Evolutionary conservation across 164 flowering plant species (phyloP), one percentile per base, ranked within the genome.

Genomic region (Dillenia suffruticosa): DNA sequence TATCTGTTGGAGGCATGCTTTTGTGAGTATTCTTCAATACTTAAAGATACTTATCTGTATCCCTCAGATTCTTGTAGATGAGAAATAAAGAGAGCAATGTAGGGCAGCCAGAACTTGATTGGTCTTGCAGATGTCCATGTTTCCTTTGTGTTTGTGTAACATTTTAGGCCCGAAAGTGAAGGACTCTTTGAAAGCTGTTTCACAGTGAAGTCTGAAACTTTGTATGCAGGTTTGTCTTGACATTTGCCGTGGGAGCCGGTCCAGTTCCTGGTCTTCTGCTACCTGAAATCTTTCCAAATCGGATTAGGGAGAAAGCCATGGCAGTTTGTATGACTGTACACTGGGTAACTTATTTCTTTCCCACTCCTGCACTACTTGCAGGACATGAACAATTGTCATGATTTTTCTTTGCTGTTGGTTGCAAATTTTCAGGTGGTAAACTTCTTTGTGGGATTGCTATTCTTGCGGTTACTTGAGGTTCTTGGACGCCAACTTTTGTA

Each of bases 231-330:
- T 88, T 87, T 81, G 98, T 93, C 32, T 72, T 90, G 1, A 73
- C 82, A 44, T 93, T 93, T 85, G 82, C 98, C 32, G 26, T 85
- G 10, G 98, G 98, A 47, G 98, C 96, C 72, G 98, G 98, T 61
- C 98, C 98, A 66, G 97, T 93, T 61, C 98, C 98, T 8, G 81
- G 90, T 73, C 88, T 93, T 22, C 95, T 93, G 59, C 76, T 93
- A 8, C 85, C 98, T 45, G 98, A 93, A 74, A 88, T 93, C 46
- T 80, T 88, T 46, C 87, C 98, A 6, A 80, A 81, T 68, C 80
- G 89, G 46, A 88, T 93, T 56, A 82, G 98, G 65, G 98, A 97
- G 9, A 93, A 86, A 69, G 98, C 97, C 22, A 83, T 93, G 98
- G 90, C 97, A 56, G 64, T 88, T 64, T 93, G 96, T 71, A 71